These are phyloP conservation scores for Onygenales sp. DNA, from an alignment of 2,329 filamentous ascomycete species.

Conservation along the genomic window DNA sequence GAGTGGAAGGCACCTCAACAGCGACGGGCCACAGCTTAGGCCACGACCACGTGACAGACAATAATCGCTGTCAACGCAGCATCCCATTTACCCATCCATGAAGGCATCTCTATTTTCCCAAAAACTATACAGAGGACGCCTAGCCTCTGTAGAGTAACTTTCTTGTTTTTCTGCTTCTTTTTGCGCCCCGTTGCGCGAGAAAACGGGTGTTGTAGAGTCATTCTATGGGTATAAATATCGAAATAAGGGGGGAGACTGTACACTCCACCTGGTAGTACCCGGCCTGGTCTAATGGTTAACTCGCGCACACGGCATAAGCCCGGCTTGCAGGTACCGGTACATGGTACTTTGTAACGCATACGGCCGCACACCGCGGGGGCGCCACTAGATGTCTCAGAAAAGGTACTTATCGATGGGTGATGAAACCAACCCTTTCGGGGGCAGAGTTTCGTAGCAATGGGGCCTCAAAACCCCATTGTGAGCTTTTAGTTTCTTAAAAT, in stretches of 20 bases:
- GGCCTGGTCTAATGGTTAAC: conserved; percentile 3
- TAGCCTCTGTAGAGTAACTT: not conserved
- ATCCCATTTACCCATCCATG: not conserved
- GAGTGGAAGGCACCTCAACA: too few relatives aligned
- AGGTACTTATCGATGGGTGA: not conserved
- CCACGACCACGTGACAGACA: too few relatives aligned
- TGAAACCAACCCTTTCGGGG: conserved; percentile 1
- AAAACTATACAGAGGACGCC: not conserved
- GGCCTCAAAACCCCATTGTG: not conserved
- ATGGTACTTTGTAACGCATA: conserved; percentile 1
- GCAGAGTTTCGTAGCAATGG: conserved; percentile 3
- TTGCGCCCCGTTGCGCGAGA: not conserved
- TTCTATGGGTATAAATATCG: not conserved
- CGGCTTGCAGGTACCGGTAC: not conserved
- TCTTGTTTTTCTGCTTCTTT: not conserved
- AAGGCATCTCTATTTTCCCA: not conserved
- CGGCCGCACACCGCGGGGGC: conserved; percentile 1
- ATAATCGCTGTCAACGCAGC: too few relatives aligned
- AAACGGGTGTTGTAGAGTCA: not conserved
- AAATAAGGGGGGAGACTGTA: not conserved
- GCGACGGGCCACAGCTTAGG: too few relatives aligned
- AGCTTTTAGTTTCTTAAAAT: not conserved
- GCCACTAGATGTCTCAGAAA: not conserved
- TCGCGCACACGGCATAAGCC: conserved; percentile 1
- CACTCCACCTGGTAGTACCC: not conserved